Base-by-base conservation (phyloP, 257 asterid species). In the Jacaranda copaia region DNA sequence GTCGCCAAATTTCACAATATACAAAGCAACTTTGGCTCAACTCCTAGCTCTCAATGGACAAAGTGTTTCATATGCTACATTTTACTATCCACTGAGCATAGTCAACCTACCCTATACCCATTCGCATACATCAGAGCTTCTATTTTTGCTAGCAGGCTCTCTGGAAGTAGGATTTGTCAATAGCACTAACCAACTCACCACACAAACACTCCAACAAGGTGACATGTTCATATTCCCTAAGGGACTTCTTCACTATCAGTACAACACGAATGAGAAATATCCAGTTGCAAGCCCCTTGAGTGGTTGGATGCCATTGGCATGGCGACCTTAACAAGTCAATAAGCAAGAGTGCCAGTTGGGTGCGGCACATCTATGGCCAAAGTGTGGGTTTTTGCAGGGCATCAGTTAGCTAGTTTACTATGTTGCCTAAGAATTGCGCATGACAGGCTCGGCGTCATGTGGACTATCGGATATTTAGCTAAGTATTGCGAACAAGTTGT, bases 91-190 rank as follows among this genome's bases (percentile, higher is more conserved):
- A 0, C 89, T 88, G 1, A 80, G 77, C 32, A 78, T 68, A 0
- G 85, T 88, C 36, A 86, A 84, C 77, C 90, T 87, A 0, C 85
- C 85, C 40, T 90, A 86, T 79, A 83, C 85, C 15, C 93, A 88
- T 36, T 89, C 93, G 0, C 89, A 89, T 0, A 68, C 88, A 0
- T 66, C 93, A 0, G 90, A 88, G 84, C 87, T 88, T 6, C 12
- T 88, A 63, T 82, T 82, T 55, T 73, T 86, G 39, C 53, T 82
- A 1, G 4, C 38, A 4, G 92, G 80, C 4, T 16, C 83, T 0
- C 74, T 82, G 0, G 77, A 85, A 64, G 89, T 88, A 19, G 89
- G 90, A 48, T 81, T 86, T 7, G 84, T 88, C 18, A 81, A 78
- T 79, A 83, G 89, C 0, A 65, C 68, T 1, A 83, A 83, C 59